A percentile compares a stretch with the other conserved stretches of the same genome.
Conservation (phyloP, 345 rosid genomes). For the Eucalyptus paniculata region DNA sequence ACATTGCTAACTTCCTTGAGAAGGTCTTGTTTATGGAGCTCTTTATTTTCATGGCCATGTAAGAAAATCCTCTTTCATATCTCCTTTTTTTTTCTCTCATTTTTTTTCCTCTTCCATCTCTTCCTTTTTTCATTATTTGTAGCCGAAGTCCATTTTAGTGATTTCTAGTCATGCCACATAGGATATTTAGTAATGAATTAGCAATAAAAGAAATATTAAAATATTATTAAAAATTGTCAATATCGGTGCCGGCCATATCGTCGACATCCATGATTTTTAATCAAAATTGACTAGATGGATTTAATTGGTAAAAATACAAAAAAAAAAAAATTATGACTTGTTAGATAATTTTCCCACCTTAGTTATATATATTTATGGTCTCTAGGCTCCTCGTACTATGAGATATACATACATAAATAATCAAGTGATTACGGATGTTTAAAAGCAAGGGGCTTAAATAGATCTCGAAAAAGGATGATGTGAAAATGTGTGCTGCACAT, state of each 20-base stretch:
- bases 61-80: not conserved
- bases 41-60: not conserved
- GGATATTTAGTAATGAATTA: too few species aligned
- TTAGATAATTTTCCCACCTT: too few species aligned
- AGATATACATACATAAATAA: not conserved
- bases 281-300: fast-evolving
- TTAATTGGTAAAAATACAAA: too few species aligned
- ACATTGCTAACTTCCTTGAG: not conserved
- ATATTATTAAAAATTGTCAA: too few species aligned
- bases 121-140: not conserved
- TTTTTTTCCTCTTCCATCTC: not conserved
- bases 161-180: too few species aligned
- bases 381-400: not conserved
- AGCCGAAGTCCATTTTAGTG: fast-evolving
- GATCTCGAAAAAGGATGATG: not conserved
- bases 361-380: too few species aligned
- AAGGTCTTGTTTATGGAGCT: not conserved
- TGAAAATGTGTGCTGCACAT: not conserved
- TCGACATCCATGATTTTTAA: fast-evolving
- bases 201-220: too few species aligned
- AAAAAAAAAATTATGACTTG: too few species aligned
- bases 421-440: not conserved
- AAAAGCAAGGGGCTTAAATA: not conserved
- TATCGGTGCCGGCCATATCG: fast-evolving
- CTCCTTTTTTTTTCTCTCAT: not conserved